A percentile compares a stretch with the other conserved stretches of the same genome.
Conservation (phyloP, 257 asterid species). For the Solanum clarkiae region DNA sequence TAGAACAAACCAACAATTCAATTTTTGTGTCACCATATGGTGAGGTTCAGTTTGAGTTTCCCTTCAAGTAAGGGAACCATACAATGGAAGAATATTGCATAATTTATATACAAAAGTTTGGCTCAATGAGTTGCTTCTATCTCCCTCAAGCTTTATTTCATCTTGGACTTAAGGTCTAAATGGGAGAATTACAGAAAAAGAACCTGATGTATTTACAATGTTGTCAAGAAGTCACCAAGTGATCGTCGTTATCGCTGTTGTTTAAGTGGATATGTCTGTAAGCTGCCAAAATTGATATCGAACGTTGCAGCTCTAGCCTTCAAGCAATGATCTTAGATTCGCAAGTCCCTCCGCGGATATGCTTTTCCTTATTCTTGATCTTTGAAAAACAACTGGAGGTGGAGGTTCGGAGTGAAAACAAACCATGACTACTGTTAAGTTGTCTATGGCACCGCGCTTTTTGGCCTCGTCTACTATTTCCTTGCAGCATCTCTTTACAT, state of each 20-base stretch:
- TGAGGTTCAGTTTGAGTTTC: neutral
- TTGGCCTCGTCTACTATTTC: conserved; percentile 83
- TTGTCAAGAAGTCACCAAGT: neutral
- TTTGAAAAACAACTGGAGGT: conserved; percentile 29
- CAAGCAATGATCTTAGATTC: conserved; percentile 49
- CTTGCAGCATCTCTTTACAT: conserved; percentile 61
- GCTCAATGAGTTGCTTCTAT: neutral
- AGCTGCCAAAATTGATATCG: neutral
- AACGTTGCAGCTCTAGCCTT: conserved; percentile 17
- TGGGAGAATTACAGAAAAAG: neutral
- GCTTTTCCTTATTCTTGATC: conserved; percentile 52
- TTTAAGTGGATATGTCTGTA: neutral
- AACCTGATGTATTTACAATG: conserved; percentile 15
- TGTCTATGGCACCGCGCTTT: conserved; percentile 62
- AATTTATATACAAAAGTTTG: neutral
- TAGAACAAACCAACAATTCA: neutral
- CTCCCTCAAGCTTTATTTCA: conserved; percentile 11
- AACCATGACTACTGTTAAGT: conserved; percentile 65
- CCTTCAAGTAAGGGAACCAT: neutral
- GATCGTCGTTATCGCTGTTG: conserved; percentile 10
- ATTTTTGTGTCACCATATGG: neutral
- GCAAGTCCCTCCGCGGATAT: conserved; percentile 79
- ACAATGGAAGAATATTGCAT: neutral
- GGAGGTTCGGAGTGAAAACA: conserved; percentile 74
- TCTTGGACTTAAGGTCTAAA: neutral